phyloP scores from a whole-genome alignment of 2,329 filamentous ascomycete species.

The Aspergillus sp. region DNA sequence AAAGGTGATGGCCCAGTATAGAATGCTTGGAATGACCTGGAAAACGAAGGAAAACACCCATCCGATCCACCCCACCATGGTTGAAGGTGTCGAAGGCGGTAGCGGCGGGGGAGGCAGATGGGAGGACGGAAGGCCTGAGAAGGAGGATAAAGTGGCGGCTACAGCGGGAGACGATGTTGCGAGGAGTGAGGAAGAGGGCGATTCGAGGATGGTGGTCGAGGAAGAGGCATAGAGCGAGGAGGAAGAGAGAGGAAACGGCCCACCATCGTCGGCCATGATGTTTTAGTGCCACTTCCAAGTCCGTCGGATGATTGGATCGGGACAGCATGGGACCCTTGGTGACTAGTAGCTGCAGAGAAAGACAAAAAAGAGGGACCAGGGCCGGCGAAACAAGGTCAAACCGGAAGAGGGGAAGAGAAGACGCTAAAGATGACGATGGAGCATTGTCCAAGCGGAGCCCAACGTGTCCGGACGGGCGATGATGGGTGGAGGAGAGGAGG shows the following conservation, averaged over 20 bases:
- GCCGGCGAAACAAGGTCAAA: no score
- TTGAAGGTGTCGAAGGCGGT: slow-evolving; percentile 29
- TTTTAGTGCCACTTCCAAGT: neutral
- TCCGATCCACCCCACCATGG: slow-evolving; percentile 45
- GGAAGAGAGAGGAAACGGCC: neutral
- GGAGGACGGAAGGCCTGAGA: slow-evolving; percentile 17
- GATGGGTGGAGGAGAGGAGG: slow-evolving; percentile 1
- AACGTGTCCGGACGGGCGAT: neutral
- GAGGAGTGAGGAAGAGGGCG: slow-evolving; percentile 4
- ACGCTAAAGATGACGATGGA: neutral
- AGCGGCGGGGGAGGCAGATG: slow-evolving; percentile 26
- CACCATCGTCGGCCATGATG: neutral
- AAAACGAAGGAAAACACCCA: slow-evolving; percentile 49
- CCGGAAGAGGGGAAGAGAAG: neutral
- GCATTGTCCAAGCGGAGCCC: slow-evolving; percentile 9
- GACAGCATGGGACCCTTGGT: neutral
- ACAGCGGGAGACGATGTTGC: slow-evolving; percentile 18
- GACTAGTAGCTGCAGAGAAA: no score
- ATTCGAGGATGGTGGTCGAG: slow-evolving; percentile 10
- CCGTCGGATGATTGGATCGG: neutral
- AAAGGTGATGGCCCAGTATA: slow-evolving; percentile 81
- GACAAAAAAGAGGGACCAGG: no score
- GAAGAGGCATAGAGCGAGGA: neutral
- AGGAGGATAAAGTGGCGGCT: slow-evolving; percentile 17
- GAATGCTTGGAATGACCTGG: slow-evolving; percentile 54